These are phyloP conservation scores for Ceratobasidium sp. DNA, from an alignment of 1,284 basidiomycete genomes.

Conservation along the genomic window DNA sequence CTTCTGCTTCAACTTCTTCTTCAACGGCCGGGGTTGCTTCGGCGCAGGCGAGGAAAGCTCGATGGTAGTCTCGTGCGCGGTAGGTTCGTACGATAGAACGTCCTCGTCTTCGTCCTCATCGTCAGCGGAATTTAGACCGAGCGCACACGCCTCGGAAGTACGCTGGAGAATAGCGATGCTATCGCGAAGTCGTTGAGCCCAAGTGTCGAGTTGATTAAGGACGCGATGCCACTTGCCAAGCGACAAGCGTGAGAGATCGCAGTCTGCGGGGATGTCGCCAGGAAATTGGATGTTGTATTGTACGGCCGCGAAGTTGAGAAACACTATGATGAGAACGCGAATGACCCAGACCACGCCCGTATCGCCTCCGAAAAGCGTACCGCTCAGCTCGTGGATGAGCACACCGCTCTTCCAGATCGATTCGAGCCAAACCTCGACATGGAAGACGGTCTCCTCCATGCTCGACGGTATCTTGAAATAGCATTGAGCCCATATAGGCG, in stretches of 20 bases:
- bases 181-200: background rate
- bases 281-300: background rate
- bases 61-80: background rate
- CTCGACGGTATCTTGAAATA: background rate
- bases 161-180: background rate
- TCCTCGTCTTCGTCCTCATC: background rate
- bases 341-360: background rate
- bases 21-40: background rate
- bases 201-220: background rate
- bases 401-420: background rate
- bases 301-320: background rate
- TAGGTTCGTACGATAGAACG: background rate
- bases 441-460: background rate
- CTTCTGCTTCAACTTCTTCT: background rate
- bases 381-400: constrained; percentile 8
- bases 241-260: background rate
- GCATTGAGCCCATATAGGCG: background rate
- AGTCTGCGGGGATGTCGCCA: background rate
- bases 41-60: background rate
- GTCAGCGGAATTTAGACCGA: background rate
- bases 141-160: background rate
- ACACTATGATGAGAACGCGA: background rate
- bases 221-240: background rate
- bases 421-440: background rate
- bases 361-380: background rate